Evolutionary conservation across 2,329 filamentous ascomycete species (phyloP), one percentile per base, ranked within the genome.

Genomic region (Trichoderma sp.): DNA sequence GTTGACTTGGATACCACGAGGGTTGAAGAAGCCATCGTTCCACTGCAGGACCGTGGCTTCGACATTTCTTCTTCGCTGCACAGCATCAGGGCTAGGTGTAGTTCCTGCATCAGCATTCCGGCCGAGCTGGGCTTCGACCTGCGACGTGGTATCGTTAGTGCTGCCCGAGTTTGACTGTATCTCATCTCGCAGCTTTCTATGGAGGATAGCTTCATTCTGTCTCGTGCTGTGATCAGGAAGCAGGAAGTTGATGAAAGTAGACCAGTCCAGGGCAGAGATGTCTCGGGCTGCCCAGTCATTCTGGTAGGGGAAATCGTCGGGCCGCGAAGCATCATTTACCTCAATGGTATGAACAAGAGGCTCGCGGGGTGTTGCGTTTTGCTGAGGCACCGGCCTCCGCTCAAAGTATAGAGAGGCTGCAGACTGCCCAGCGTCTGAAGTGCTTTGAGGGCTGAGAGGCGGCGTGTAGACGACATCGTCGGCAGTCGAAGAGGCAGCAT

Each of bases 161-260:
- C 11, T 80, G 74, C 18, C 71, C 10, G 76, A 73, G 10, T 80
- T 75, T 16, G 70, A 74, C 10, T 71, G 68, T 5, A 76, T 77
- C 68, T 86, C 83, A 0, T 79, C 79, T 32, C 79, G 78, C 32
- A 84, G 71, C 73, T 88, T 87, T 66, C 84, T 80, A 70, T 86
- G 82, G 18, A 84, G 76, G 21, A 87, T 73, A 59, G 80, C 79
- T 26, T 83, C 81, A 72, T 86, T 88, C 21, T 77, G 76, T 18
- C 75, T 74, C 1, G 78, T 76, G 5, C 79, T 77, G 73, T 85
- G 82, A 65, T 84, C 77, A 0, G 87, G 86, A 26, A 89, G 75
- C 18, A 89, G 75, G 70, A 84, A 84, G 72, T 88, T 88, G 56
- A 86, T 72, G 75, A 89, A 89, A 0, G 86, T 88, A 43, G 82